These are phyloP conservation scores for Perkinsela sp. DNA, from an alignment of 208 protist species.

Conservation along the genomic window DNA sequence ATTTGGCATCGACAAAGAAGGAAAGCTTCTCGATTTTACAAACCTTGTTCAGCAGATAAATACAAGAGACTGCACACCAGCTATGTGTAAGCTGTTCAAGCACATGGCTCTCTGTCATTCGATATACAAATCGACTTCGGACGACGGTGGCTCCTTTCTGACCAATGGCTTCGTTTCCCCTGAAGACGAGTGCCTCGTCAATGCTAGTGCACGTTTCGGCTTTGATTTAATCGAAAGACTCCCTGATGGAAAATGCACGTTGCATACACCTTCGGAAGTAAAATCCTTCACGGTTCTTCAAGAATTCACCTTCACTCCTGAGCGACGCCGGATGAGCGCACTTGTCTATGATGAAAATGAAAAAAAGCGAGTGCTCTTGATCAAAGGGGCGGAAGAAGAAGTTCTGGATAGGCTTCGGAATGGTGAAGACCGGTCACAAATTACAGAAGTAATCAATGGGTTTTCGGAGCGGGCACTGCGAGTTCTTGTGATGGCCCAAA, in stretches of 20 bases:
- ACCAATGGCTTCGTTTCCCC: too few relatives aligned
- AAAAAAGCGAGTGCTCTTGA: conserved; percentile 15
- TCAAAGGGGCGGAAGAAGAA: conserved; percentile 63
- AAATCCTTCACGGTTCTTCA: conserved; percentile 30
- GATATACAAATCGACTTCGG: conserved; percentile 17
- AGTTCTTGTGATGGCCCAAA: conserved; percentile 30
- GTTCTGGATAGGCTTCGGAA: conserved; percentile 10
- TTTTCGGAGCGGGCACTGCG: conserved; percentile 16
- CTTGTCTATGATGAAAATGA: conserved; percentile 15
- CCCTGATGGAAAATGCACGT: conserved; percentile 5
- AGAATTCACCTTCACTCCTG: conserved; percentile 48
- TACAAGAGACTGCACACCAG: not conserved
- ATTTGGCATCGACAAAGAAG: conserved; percentile 10
- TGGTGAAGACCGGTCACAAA: conserved; percentile 1
- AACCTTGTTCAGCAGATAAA: not conserved
- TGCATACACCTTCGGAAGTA: not conserved
- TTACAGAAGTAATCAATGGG: conserved; percentile 2
- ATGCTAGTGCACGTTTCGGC: conserved; percentile 18
- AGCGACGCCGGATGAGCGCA: conserved; percentile 52
- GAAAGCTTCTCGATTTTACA: not conserved
- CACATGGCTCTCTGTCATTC: conserved; percentile 45
- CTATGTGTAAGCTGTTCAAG: not conserved
- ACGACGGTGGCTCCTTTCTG: conserved; percentile 22
- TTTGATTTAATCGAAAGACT: conserved; percentile 6
- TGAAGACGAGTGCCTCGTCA: conserved; percentile 72